Percentiles rank a stretch among this genome's conserved stretches.
Evolutionary conservation across 495 filamentous ascomycete species (phyloP).

Genomic region (Daldinia grandis): DNA sequence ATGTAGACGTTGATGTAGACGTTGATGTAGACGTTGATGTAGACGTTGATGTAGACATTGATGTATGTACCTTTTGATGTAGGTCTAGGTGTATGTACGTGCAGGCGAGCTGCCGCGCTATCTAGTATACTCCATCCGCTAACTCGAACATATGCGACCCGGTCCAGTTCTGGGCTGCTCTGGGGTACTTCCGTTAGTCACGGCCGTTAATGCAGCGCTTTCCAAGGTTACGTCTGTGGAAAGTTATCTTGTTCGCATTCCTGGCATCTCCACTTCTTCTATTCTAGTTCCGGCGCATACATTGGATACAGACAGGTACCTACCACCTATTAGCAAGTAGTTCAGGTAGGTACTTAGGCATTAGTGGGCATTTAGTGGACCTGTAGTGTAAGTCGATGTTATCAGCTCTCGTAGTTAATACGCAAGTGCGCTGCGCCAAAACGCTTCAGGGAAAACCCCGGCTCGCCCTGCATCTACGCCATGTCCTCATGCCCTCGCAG

Average conservation of each 20-base stretch:
- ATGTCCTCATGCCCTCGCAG: neutral
- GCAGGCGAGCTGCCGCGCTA: slow-evolving; percentile 9
- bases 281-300: slow-evolving; percentile 43
- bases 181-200: slow-evolving; percentile 17
- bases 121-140: slow-evolving; percentile 6
- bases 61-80: too few relatives aligned
- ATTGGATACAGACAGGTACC: slow-evolving; percentile 14
- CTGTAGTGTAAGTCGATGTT: slow-evolving; percentile 18
- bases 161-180: slow-evolving; percentile 4
- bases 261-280: slow-evolving; percentile 28
- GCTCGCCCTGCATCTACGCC: slow-evolving; percentile 22
- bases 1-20: neutral
- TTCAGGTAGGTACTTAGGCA: neutral
- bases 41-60: slow-evolving; percentile 4
- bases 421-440: slow-evolving; percentile 29
- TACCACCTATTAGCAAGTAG: neutral
- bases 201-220: slow-evolving; percentile 10
- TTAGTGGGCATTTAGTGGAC: slow-evolving; percentile 14
- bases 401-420: slow-evolving; percentile 32
- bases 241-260: slow-evolving; percentile 30
- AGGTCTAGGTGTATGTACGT: neutral
- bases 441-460: slow-evolving; percentile 15
- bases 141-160: neutral
- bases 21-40: neutral
- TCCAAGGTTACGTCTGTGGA: neutral